phyloP scores from a whole-genome alignment of 257 asterid genomes.

The Hygrophila difformis region DNA sequence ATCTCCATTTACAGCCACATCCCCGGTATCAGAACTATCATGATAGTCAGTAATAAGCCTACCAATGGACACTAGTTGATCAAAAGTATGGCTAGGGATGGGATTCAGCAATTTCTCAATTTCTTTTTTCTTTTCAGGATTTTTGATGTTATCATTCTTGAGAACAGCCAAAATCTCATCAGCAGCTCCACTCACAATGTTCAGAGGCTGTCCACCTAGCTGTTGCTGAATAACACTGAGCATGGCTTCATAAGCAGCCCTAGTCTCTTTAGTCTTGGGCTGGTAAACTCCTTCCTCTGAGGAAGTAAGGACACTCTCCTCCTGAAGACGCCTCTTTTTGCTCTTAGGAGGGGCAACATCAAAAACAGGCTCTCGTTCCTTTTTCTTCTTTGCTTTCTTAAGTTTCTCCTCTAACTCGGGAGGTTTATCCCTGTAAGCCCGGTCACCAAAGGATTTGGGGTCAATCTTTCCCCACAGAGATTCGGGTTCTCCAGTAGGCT shows the following conservation, averaged over 20 bases:
- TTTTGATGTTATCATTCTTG: conserved; percentile 36
- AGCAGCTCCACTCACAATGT: conserved; percentile 56
- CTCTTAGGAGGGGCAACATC: conserved; percentile 40
- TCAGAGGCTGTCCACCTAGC: conserved; percentile 52
- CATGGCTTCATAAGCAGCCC: conserved; percentile 57
- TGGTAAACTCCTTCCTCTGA: conserved; percentile 56
- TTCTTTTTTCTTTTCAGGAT: conserved; percentile 48
- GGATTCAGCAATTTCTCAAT: conserved; percentile 49
- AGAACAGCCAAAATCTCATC: conserved; percentile 60
- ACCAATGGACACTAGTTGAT: conserved; percentile 36
- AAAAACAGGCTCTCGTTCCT: conserved; percentile 32
- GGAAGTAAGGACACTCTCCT: conserved; percentile 50
- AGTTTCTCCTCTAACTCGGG: conserved; percentile 53
- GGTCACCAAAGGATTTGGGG: conserved; percentile 43
- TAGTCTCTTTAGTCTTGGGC: conserved; percentile 58
- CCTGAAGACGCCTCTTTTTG: conserved; percentile 51
- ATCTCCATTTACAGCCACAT: conserved; percentile 32
- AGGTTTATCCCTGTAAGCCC: conserved; percentile 45
- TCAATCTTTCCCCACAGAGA: conserved; percentile 54
- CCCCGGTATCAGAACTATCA: conserved; percentile 30
- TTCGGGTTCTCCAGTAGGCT: conserved; percentile 59
- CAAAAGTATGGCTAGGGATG: conserved; percentile 26
- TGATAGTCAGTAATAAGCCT: conserved; percentile 36
- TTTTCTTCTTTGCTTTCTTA: conserved; percentile 45
- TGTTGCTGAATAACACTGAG: conserved; percentile 55